phyloP scores from a whole-genome alignment of 768 basidiomycete genomes.

The Pisolithus microcarpus region DNA sequence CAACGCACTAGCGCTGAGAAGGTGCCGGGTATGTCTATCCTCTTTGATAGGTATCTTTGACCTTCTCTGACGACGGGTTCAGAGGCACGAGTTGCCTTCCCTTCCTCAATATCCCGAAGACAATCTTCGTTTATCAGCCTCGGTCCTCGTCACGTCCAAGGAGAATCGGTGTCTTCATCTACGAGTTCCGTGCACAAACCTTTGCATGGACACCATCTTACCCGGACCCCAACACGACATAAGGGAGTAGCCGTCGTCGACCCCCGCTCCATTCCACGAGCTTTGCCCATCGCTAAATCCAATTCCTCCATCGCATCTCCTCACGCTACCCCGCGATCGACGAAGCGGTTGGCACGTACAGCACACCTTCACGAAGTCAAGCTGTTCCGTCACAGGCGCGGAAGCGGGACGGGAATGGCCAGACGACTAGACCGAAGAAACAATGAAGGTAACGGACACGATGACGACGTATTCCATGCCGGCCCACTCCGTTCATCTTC shows the following conservation, averaged over 20 bases:
- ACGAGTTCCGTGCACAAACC: slow-evolving; percentile 3
- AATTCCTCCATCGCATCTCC: slow-evolving; percentile 18
- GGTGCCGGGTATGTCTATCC: slow-evolving; percentile 6
- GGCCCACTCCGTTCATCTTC: not conserved
- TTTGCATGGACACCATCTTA: not conserved
- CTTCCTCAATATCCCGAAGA: not conserved
- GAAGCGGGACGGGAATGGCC: slow-evolving; percentile 1
- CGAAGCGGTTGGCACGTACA: slow-evolving; percentile 54
- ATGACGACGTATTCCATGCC: slow-evolving; percentile 14
- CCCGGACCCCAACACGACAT: slow-evolving; percentile 19
- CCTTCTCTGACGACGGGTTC: not conserved
- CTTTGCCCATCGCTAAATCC: slow-evolving; percentile 13
- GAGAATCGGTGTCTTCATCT: not conserved
- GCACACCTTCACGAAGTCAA: slow-evolving; percentile 66
- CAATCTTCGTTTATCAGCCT: not conserved
- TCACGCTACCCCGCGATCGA: slow-evolving; percentile 23
- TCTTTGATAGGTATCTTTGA: not conserved
- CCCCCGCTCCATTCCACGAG: slow-evolving; percentile 20
- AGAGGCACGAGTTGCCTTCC: not conserved
- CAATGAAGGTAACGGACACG: slow-evolving; percentile 8
- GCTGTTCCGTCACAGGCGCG: slow-evolving; percentile 7
- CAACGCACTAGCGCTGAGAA: slow-evolving; percentile 11
- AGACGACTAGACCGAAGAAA: slow-evolving; percentile 4
- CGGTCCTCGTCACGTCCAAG: not conserved
- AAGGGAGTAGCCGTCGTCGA: slow-evolving; percentile 9